Percentiles rank a stretch among this genome's conserved stretches.
phyloP scores from a whole-genome alignment of 768 basidiomycete genomes.

The Dendrothele bispora region DNA sequence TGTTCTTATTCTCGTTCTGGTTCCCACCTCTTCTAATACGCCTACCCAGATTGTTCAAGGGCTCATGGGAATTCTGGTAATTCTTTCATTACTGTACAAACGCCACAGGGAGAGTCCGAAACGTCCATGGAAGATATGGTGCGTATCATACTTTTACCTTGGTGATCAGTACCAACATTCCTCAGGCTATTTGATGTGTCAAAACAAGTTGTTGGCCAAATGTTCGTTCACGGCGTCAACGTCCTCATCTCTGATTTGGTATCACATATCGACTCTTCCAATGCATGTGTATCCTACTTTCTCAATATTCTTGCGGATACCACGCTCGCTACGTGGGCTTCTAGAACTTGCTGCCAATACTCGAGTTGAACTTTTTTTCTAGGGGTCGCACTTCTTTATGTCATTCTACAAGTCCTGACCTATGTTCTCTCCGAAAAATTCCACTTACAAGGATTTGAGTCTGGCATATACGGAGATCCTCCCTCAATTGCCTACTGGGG shows the following conservation, averaged over 20 bases:
- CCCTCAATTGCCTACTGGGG: conserved; percentile 73
- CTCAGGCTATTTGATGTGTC: conserved; percentile 88
- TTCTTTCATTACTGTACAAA: conserved; percentile 84
- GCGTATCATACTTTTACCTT: conserved; percentile 20
- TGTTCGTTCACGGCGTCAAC: conserved; percentile 79
- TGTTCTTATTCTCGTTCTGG: conserved; percentile 34
- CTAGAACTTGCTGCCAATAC: not conserved
- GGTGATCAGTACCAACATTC: conserved; percentile 12
- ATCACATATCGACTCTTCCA: conserved; percentile 66
- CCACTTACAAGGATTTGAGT: conserved; percentile 73
- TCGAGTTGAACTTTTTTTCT: conserved; percentile 10
- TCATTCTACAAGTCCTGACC: conserved; percentile 64
- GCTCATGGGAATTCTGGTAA: conserved; percentile 89
- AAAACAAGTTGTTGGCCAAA: conserved; percentile 86
- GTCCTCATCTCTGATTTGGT: conserved; percentile 77
- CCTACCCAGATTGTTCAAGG: conserved; percentile 74
- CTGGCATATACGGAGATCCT: conserved; percentile 87
- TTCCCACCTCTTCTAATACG: conserved; percentile 48
- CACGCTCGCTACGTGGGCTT: conserved; percentile 75
- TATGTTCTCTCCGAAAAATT: conserved; percentile 63
- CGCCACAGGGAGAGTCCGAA: conserved; percentile 82
- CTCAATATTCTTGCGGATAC: conserved; percentile 92
- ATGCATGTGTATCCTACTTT: conserved; percentile 92
- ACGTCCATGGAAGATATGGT: conserved; percentile 94
- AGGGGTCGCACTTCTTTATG: conserved; percentile 86